These are phyloP conservation scores for Aspergillus piperis DNA, from an alignment of 2,329 filamentous ascomycete genomes.

Conservation along the genomic window DNA sequence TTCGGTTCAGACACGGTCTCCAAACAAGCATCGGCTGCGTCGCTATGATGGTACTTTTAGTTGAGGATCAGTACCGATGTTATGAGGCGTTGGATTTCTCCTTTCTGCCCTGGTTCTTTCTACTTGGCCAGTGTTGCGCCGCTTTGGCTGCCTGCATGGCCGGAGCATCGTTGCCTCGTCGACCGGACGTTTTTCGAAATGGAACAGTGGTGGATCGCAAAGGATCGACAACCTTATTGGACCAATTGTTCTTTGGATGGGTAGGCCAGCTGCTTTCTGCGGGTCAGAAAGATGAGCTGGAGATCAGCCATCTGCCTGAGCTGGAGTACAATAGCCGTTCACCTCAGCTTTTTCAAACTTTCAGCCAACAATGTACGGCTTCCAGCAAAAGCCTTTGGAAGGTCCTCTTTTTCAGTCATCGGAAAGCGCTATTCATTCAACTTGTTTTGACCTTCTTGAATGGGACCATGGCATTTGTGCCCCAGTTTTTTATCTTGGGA, in stretches of 20 bases:
- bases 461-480: background rate
- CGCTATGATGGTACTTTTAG: background rate
- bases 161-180: background rate
- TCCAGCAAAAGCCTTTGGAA: background rate
- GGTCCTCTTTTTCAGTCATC: background rate
- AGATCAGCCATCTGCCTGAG: background rate
- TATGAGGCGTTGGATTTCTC: background rate
- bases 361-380: background rate
- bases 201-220: conserved; percentile 2
- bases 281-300: background rate
- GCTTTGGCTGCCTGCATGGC: background rate
- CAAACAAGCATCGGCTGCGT: background rate
- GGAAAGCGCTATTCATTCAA: background rate
- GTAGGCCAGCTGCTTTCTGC: background rate
- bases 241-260: conserved; percentile 1
- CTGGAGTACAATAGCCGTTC: background rate
- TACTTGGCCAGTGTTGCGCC: background rate
- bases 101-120: background rate
- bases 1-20: background rate
- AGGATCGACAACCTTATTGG: background rate
- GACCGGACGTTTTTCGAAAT: background rate
- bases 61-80: background rate
- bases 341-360: background rate
- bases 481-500: background rate
- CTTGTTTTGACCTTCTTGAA: background rate